Conservation (phyloP, 768 basidiomycete species). For the Chalciporus sphaerocephalus region DNA sequence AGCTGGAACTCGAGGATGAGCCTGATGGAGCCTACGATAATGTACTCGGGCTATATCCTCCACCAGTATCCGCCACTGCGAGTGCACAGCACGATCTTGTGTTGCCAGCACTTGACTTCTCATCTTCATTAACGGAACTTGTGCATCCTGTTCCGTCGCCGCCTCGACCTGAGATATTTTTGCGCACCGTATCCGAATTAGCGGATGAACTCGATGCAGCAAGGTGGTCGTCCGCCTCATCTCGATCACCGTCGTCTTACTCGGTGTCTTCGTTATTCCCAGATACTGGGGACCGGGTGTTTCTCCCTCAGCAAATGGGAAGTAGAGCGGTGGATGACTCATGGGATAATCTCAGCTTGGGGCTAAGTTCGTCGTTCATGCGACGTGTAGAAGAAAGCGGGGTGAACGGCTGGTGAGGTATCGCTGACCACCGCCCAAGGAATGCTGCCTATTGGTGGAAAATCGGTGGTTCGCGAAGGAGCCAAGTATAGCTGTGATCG, state of each 20-base stretch:
- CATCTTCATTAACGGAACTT: conserved; percentile 39
- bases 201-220: conserved; percentile 6
- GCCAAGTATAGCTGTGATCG: not conserved
- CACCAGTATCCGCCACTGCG: conserved; percentile 24
- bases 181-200: conserved; percentile 26
- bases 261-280: not conserved
- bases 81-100: conserved; percentile 68
- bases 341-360: conserved; percentile 18
- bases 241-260: not conserved
- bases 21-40: conserved; percentile 2
- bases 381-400: conserved; percentile 5
- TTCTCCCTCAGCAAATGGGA: not conserved
- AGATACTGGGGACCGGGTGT: not conserved
- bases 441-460: too few species aligned
- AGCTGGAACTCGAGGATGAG: conserved; percentile 4
- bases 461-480: not conserved
- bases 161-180: conserved; percentile 15
- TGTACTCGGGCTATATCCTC: conserved; percentile 10
- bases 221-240: conserved; percentile 1
- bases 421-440: not conserved
- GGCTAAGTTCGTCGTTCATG: conserved; percentile 18
- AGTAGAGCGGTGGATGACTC: conserved; percentile 4
- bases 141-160: conserved; percentile 1
- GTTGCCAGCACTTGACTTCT: conserved; percentile 74
- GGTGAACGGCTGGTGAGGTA: conserved; percentile 2